phyloP scores from a whole-genome alignment of 2,329 filamentous ascomycete species.

The Aspergillus pseudoterreus region DNA sequence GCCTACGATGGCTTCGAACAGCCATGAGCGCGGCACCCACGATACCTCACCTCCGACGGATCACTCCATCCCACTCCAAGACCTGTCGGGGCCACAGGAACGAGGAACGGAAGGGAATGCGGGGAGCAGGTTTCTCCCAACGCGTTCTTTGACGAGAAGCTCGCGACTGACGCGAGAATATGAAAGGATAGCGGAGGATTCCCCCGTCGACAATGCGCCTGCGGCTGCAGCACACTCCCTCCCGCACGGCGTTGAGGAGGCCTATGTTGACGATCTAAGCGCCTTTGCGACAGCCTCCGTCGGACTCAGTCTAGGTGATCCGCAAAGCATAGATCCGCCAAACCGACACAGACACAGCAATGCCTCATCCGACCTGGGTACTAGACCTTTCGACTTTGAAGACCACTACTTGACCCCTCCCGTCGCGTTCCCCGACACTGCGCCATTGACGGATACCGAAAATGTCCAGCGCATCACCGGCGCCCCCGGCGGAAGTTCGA shows the following conservation, averaged over 20 bases:
- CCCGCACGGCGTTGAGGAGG: slow-evolving; percentile 22
- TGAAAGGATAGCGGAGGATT: slow-evolving; percentile 51
- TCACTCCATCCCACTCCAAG: slow-evolving; percentile 68
- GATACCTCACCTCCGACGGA: slow-evolving; percentile 23
- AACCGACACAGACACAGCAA: slow-evolving; percentile 19
- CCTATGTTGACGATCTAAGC: slow-evolving; percentile 33
- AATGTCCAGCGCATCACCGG: slow-evolving; percentile 57
- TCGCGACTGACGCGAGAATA: slow-evolving; percentile 46
- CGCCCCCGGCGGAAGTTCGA: slow-evolving; percentile 27
- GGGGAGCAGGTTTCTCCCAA: slow-evolving; percentile 44
- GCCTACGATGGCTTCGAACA: slow-evolving; percentile 41
- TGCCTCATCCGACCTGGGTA: slow-evolving; percentile 27
- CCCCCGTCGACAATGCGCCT: slow-evolving; percentile 35
- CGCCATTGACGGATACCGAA: slow-evolving; percentile 55
- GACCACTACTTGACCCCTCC: slow-evolving; percentile 54
- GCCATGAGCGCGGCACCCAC: slow-evolving; percentile 28
- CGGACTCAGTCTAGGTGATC: slow-evolving; percentile 39
- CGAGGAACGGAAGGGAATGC: slow-evolving; percentile 27
- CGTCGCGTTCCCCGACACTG: slow-evolving; percentile 52
- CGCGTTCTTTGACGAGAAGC: slow-evolving; percentile 37
- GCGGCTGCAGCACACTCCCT: slow-evolving; percentile 17
- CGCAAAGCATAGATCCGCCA: slow-evolving; percentile 16
- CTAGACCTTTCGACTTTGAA: slow-evolving; percentile 27
- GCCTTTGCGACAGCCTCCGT: slow-evolving; percentile 42
- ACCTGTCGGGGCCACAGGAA: slow-evolving; percentile 47